Evolutionary conservation across 2,329 filamentous ascomycete genomes (phyloP).

Genomic region (Pseudogymnoascus sp.): DNA sequence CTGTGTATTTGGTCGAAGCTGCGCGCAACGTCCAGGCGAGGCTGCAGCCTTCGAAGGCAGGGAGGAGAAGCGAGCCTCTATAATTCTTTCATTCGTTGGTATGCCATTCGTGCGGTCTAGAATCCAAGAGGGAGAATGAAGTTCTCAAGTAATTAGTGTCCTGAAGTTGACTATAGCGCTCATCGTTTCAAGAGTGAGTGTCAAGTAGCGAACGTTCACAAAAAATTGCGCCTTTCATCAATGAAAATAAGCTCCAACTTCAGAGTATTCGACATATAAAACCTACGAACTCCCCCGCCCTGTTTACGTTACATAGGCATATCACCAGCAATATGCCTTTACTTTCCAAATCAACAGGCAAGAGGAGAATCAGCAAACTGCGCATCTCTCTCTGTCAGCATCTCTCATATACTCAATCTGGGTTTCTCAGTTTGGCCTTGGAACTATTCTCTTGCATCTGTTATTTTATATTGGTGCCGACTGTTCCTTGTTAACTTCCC

Average conservation of each 20-base stretch:
- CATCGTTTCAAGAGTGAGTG: neutral
- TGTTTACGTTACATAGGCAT: neutral
- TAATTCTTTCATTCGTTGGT: neutral
- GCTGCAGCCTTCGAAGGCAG: neutral
- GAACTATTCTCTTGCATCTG: neutral
- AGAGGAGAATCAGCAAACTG: neutral
- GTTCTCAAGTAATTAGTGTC: neutral
- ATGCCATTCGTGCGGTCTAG: neutral
- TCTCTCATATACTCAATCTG: neutral
- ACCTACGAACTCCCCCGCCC: neutral
- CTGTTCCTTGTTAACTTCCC: neutral
- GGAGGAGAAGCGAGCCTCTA: neutral
- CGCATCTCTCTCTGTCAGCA: too few relatives aligned
- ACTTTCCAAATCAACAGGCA: neutral
- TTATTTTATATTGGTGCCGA: neutral
- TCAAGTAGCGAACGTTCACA: neutral
- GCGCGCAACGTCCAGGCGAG: neutral
- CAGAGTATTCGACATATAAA: neutral
- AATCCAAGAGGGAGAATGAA: neutral
- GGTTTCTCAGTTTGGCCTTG: neutral
- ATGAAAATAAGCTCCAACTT: neutral
- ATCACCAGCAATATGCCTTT: neutral
- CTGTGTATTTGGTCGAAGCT: neutral
- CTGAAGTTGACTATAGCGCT: too few relatives aligned
- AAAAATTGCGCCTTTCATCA: neutral